phyloP scores from a whole-genome alignment of 495 filamentous ascomycete species.

The Neohortaea acidophila region DNA sequence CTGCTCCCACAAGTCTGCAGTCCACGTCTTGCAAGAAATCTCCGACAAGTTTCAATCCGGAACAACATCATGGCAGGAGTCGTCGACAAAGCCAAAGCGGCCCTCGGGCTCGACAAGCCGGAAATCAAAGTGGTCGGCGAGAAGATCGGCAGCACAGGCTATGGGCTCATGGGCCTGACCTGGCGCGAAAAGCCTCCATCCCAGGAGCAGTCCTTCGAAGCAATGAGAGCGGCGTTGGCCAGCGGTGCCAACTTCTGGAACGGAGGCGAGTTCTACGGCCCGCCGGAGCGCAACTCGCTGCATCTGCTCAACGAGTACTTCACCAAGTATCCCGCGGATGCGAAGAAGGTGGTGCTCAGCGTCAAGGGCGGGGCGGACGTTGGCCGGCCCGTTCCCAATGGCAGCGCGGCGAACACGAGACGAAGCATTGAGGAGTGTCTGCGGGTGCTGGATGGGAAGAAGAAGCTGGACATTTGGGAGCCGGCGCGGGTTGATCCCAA shows the following conservation, averaged over 20 bases:
- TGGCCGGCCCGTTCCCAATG: slow-evolving; percentile 33
- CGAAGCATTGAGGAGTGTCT: slow-evolving; percentile 54
- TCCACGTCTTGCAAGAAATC: too few relatives aligned
- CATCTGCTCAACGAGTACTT: slow-evolving; percentile 52
- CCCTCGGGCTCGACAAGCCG: slow-evolving; percentile 4
- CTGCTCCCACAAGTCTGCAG: too few relatives aligned
- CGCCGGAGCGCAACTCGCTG: slow-evolving; percentile 51
- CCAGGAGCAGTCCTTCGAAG: slow-evolving; percentile 48
- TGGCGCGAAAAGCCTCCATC: slow-evolving; percentile 47
- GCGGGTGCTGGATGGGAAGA: slow-evolving; percentile 46
- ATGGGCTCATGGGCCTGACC: slow-evolving; percentile 44
- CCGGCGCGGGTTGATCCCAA: slow-evolving; percentile 56
- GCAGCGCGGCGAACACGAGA: slow-evolving; percentile 46
- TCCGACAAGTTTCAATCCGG: neutral
- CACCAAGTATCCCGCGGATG: slow-evolving; percentile 50
- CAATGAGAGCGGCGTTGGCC: slow-evolving; percentile 50
- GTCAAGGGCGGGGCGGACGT: slow-evolving; percentile 46
- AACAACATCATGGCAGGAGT: slow-evolving; percentile 6
- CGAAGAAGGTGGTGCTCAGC: slow-evolving; percentile 45
- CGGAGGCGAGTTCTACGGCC: slow-evolving; percentile 66
- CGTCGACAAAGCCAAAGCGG: slow-evolving; percentile 13
- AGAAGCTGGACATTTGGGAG: slow-evolving; percentile 73
- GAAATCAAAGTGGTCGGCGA: slow-evolving; percentile 18
- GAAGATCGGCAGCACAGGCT: slow-evolving; percentile 23
- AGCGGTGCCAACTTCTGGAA: slow-evolving; percentile 66